These are phyloP conservation scores for Aspergillus nanangensis DNA, from an alignment of 495 filamentous ascomycete genomes.

Conservation along the genomic window DNA sequence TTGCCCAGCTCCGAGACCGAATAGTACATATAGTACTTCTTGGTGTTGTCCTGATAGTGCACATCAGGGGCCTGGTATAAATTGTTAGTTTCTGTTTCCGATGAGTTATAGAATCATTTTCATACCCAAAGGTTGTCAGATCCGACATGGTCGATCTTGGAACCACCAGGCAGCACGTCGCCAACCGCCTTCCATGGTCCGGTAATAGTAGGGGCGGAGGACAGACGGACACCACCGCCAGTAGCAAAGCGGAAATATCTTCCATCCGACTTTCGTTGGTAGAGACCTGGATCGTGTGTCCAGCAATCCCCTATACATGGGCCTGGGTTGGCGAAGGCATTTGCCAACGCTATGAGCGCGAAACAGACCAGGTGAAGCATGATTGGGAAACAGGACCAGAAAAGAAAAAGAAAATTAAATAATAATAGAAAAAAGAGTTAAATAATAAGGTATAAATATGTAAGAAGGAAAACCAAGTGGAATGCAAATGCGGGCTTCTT, in stretches of 20 bases:
- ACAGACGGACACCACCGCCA: constrained; percentile 53
- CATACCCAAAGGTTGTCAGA: constrained; percentile 57
- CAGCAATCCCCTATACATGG: constrained; percentile 57
- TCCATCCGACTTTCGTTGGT: constrained; percentile 58
- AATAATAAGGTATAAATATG: too few relatives aligned
- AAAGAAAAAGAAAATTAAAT: background rate
- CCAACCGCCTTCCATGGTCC: constrained; percentile 65
- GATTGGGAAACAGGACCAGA: background rate
- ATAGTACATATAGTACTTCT: constrained; percentile 70
- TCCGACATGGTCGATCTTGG: constrained; percentile 50
- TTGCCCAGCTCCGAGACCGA: constrained; percentile 60
- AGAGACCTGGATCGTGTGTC: constrained; percentile 61
- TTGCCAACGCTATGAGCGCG: constrained; percentile 21
- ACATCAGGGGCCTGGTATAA: constrained; percentile 74
- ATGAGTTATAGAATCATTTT: too few relatives aligned
- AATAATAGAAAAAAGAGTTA: background rate
- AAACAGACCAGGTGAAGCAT: background rate
- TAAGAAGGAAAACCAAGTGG: too few relatives aligned
- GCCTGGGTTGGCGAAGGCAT: constrained; percentile 47
- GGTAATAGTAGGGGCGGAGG: constrained; percentile 50
- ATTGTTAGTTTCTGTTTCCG: too few relatives aligned
- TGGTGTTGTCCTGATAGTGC: constrained; percentile 40
- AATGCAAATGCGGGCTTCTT: too few relatives aligned
- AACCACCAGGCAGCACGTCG: constrained; percentile 50
- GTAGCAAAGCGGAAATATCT: constrained; percentile 73